Evolutionary conservation across 2,329 filamentous ascomycete genomes (phyloP), one percentile per base, ranked within the genome.

Genomic region (Aspergillus sclerotialis): DNA sequence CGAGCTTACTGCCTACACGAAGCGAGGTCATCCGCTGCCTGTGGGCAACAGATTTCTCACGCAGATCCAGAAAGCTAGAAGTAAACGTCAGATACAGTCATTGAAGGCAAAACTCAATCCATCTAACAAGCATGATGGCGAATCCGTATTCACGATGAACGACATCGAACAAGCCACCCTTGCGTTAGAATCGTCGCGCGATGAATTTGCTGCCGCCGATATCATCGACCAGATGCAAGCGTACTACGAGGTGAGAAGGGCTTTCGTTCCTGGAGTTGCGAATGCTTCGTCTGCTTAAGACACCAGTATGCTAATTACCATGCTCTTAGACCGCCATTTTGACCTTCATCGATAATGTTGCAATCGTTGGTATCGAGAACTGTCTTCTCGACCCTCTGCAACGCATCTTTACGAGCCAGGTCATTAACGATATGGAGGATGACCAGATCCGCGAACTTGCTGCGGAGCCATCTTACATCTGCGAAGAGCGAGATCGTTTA

Each of bases 351-450:
- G 65, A 75, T 4, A 71, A 71, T 13, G 52, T 74, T 7, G 56
- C 65, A 12, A 69, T 61, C n/a, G 53, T 73, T 1, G 70, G 61
- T 0, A 55, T 71, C 1, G 71, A 75, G 42, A 67, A 65, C 19
- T 72, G 67, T 28, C 60, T 75, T 1, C 48, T 75, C 0, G 46
- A 37, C 0, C 57, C 65, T 2, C 37, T 74, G 0, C 56, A 61
- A 1, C 34, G 39, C 0, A 67, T 74, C 3, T 52, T 74, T 19
- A 67, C 61, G 0, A 53, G 64, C 1, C 52, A 49, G 1, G 48
- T 44, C 0, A 58, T 72, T 1, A 48, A 53, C 24, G 35, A 31
- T 2, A 60, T 70, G 56, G 39, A 45, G 2, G 52, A 65, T 2
- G 46, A 52, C 1, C 39, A 40, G 7, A 30, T 61, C 10, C 24